Evolutionary conservation across 2,329 filamentous ascomycete species (phyloP), one percentile per base, ranked within the genome.

Genomic region (Sphaerulina musiva): DNA sequence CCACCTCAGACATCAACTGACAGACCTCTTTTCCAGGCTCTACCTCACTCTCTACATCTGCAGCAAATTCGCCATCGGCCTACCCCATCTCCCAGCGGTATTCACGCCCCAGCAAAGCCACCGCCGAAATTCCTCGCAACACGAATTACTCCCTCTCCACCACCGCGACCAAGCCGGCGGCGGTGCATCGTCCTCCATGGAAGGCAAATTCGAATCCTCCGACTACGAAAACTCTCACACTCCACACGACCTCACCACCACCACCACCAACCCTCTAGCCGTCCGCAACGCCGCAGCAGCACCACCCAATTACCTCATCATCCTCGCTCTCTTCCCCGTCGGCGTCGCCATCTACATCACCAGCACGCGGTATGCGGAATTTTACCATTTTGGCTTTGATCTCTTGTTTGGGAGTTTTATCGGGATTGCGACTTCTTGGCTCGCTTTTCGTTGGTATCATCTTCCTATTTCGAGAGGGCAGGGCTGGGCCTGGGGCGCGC

Each of bases 371-470:
- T 97, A 86, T 80, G 90, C 85, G 56, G 85, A 96, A 70, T 95
- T 85, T 73, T 83, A 88, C 39, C 92, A 97, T 70, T 87, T 92
- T 68, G 90, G 85, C n/a, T 92, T 95, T 68, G 92, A 97, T 61
- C 87, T 96, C 60, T 73, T 96, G 2, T 89, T 87, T 59, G 92
- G 92, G n/a, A 86, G 85, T 52, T 61, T 87, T 10, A 86, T 96
- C 58, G 92, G 92, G 7, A 78, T 85, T 11, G 72, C 83, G 43
- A 81, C 81, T 38, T 81, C 87, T 17, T 84, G 84, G 68, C 83
- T 92, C 62, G 80, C 84, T 2, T 95, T 95, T 74, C 79, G 87
- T 23, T 89, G 85, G 74, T 96, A 95, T 68, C 89, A 96, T 67
- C 74, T 93, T 8, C 89, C 90, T 0, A 83, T 95, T 58, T 76